Conservation (phyloP, 2,329 filamentous ascomycete genomes). For the Penicillium occitanis region DNA sequence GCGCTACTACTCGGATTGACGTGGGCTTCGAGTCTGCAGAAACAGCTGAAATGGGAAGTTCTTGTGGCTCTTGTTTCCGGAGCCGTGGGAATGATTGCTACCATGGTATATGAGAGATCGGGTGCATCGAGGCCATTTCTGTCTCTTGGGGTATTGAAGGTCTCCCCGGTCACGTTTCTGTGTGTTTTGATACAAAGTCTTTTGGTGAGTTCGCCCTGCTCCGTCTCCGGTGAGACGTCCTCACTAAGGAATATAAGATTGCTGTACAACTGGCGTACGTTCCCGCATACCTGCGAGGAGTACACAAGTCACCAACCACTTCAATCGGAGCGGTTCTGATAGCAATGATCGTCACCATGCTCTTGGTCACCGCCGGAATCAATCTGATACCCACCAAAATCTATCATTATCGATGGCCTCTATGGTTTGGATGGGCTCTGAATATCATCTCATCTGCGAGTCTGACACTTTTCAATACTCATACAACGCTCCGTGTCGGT, state of each 20-base stretch:
- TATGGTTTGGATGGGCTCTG: constrained; percentile 20
- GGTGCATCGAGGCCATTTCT: constrained; percentile 18
- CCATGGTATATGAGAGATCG: constrained; percentile 12
- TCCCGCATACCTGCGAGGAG: constrained; percentile 12
- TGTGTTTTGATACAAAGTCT: constrained; percentile 19
- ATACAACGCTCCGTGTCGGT: constrained; percentile 1
- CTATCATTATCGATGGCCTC: constrained; percentile 15
- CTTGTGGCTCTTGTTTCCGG: constrained; percentile 14
- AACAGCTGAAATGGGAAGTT: background rate
- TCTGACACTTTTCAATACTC: background rate
- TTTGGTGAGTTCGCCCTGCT: constrained; percentile 9
- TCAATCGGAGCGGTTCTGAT: constrained; percentile 6
- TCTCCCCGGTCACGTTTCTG: constrained; percentile 9
- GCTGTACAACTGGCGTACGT: constrained; percentile 13
- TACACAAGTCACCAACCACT: constrained; percentile 9
- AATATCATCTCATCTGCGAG: constrained; percentile 17
- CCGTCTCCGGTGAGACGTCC: background rate
- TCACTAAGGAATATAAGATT: constrained; percentile 15
- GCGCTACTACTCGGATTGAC: constrained; percentile 13
- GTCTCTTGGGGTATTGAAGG: constrained; percentile 1
- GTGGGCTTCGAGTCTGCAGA: constrained; percentile 4
- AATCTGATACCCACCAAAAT: constrained; percentile 9
- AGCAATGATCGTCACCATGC: constrained; percentile 3
- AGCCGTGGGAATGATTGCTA: constrained; percentile 1
- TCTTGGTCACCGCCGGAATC: background rate